Conservation (phyloP, 1,284 basidiomycete genomes). For the Tremellales sp. region DNA sequence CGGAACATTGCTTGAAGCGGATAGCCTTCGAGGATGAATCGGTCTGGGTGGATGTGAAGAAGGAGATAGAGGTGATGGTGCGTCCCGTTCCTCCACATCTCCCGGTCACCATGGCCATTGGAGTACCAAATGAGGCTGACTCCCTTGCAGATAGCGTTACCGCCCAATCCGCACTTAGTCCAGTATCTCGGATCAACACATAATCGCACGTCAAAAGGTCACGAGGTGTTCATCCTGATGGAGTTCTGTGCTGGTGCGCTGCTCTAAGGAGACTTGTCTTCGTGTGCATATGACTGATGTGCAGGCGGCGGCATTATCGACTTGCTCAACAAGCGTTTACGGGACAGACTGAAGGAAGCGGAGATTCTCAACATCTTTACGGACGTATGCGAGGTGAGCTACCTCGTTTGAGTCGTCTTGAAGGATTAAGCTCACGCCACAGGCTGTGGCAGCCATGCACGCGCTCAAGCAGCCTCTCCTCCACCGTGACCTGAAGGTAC, state of each 20-base stretch:
- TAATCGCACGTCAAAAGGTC: conserved; percentile 73
- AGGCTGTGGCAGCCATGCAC: conserved; percentile 90
- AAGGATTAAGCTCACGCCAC: background rate
- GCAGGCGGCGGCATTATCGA: conserved; percentile 96
- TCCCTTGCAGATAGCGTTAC: conserved; percentile 40
- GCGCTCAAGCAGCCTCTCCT: conserved; percentile 77
- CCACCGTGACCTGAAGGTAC: conserved; percentile 88
- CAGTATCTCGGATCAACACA: conserved; percentile 61
- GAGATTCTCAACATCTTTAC: conserved; percentile 98
- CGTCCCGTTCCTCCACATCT: conserved; percentile 36
- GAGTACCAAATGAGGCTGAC: background rate
- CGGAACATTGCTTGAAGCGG: conserved; percentile 94
- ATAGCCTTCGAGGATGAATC: conserved; percentile 88
- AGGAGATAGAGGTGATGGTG: conserved; percentile 98
- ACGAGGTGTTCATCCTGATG: conserved; percentile 99
- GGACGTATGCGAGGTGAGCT: conserved; percentile 71
- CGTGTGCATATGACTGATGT: background rate
- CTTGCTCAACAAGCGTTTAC: conserved; percentile 94
- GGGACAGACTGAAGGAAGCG: conserved; percentile 86
- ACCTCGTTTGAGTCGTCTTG: no score
- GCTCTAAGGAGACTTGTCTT: background rate
- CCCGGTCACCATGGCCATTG: background rate
- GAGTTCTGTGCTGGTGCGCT: conserved; percentile 74
- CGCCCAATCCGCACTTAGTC: conserved; percentile 37
- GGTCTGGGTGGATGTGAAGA: conserved; percentile 90